Evolutionary conservation across 192 early-diverging fungal genomes (phyloP).

Genomic region (Chytriomyces sp.): DNA sequence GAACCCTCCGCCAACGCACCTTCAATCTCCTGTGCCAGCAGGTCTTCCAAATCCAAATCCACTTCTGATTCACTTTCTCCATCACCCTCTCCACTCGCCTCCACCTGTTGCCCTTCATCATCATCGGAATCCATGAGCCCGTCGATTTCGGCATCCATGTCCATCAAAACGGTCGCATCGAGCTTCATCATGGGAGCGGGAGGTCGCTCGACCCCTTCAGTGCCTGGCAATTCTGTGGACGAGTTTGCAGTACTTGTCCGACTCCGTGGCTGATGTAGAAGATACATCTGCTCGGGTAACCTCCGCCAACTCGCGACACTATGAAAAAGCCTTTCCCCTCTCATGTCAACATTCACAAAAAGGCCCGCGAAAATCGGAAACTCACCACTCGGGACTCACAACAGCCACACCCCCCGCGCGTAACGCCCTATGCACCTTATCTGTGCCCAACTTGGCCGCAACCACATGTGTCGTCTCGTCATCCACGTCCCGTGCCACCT

Average conservation of each 20-base stretch:
- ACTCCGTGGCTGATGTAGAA: neutral
- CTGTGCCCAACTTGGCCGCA: conserved; percentile 75
- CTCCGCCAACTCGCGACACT: too few species aligned
- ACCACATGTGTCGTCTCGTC: conserved; percentile 83
- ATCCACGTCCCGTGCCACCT: conserved; percentile 65
- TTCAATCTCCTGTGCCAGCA: neutral
- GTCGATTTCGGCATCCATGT: conserved; percentile 29
- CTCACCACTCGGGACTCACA: conserved; percentile 62
- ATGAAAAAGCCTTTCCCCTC: too few species aligned
- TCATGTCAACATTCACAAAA: conserved; percentile 11
- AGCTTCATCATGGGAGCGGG: neutral
- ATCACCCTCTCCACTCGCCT: neutral
- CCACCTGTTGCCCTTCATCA: conserved; percentile 5
- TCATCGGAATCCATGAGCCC: conserved; percentile 38
- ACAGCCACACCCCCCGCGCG: conserved; percentile 45
- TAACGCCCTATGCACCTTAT: conserved; percentile 71
- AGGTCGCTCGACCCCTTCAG: conserved; percentile 11
- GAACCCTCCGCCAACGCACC: too few species aligned
- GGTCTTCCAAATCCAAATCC: too few species aligned
- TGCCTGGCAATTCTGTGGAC: neutral
- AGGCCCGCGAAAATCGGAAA: conserved; percentile 35
- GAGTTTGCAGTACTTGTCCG: conserved; percentile 2
- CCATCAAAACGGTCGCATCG: conserved; percentile 32
- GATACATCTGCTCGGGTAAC: too few species aligned
- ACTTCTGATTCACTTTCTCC: neutral